A percentile compares a stretch with the other conserved stretches of the same genome.
These are phyloP conservation scores for Falciphora oryzae DNA, from an alignment of 2,329 filamentous ascomycete genomes.

Conservation along the genomic window DNA sequence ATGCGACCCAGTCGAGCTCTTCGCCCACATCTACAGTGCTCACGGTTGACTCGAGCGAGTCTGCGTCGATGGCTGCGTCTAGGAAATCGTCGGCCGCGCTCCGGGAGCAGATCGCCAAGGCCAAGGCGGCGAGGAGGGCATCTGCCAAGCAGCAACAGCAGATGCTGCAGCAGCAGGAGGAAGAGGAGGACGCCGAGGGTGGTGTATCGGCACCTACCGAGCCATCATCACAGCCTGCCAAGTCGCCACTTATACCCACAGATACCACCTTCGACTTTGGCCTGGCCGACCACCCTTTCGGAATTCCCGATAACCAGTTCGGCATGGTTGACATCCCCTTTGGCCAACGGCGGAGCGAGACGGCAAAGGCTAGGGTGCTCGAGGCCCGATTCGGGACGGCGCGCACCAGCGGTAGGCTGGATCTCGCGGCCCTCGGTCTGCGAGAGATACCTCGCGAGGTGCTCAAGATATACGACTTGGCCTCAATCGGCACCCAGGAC, in stretches of 20 bases:
- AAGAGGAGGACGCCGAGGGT: slow-evolving; percentile 18
- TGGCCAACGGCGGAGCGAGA: slow-evolving; percentile 55
- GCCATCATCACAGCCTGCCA: background rate
- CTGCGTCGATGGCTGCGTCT: slow-evolving; percentile 22
- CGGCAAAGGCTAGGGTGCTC: slow-evolving; percentile 59
- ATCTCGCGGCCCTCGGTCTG: slow-evolving; percentile 79
- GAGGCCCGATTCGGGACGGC: slow-evolving; percentile 67
- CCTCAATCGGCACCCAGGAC: slow-evolving; percentile 55
- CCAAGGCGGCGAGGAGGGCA: slow-evolving; percentile 72
- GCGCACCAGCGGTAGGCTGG: slow-evolving; percentile 72
- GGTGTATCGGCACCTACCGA: background rate
- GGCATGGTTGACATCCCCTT: slow-evolving; percentile 47
- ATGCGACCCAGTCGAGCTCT: slow-evolving; percentile 27
- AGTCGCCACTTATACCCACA: slow-evolving; percentile 38
- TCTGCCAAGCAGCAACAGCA: slow-evolving; percentile 22
- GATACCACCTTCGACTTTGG: slow-evolving; percentile 54
- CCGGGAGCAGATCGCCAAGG: slow-evolving; percentile 87
- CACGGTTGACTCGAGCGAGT: slow-evolving; percentile 30
- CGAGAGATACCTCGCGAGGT: slow-evolving; percentile 77
- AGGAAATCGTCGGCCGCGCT: slow-evolving; percentile 73
- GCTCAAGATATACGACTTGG: slow-evolving; percentile 82
- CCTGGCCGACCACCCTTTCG: slow-evolving; percentile 40
- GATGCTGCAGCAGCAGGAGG: background rate
- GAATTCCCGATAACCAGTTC: background rate
- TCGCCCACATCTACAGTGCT: slow-evolving; percentile 32